phyloP scores from a whole-genome alignment of 2,329 filamentous ascomycete species.

The Cladophialophora psammophila region DNA sequence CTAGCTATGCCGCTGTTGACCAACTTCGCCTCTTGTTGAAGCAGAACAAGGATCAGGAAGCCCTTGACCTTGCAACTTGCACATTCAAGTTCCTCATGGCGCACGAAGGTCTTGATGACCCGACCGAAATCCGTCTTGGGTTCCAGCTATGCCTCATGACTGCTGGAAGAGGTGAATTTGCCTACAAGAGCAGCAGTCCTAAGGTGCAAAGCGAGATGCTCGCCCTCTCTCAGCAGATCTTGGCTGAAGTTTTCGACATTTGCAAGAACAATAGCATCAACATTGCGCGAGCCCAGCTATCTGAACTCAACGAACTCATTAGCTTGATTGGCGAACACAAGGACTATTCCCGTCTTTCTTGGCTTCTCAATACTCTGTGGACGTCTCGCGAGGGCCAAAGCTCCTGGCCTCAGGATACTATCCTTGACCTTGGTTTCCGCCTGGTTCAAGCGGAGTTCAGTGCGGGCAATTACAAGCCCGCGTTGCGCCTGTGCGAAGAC shows the following conservation, averaged over 20 bases:
- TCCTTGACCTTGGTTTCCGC: conserved; percentile 61
- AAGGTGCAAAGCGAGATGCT: conserved; percentile 45
- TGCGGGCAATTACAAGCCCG: conserved; percentile 53
- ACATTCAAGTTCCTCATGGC: conserved; percentile 35
- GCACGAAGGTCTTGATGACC: conserved; percentile 30
- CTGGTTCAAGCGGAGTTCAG: conserved; percentile 62
- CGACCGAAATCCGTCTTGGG: conserved; percentile 46
- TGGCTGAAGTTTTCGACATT: conserved; percentile 46
- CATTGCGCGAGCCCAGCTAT: conserved; percentile 47
- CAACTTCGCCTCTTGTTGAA: conserved; percentile 24
- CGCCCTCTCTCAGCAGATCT: conserved; percentile 45
- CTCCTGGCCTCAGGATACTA: conserved; percentile 54
- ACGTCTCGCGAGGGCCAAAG: conserved; percentile 55
- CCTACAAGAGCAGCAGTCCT: conserved; percentile 40
- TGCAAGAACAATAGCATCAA: conserved; percentile 45
- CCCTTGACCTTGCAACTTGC: conserved; percentile 34
- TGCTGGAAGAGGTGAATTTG: conserved; percentile 39
- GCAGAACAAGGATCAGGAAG: conserved; percentile 23
- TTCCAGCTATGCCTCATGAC: conserved; percentile 50
- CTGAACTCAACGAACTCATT: conserved; percentile 48
- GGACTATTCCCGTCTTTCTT: conserved; percentile 49
- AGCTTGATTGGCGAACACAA: conserved; percentile 49
- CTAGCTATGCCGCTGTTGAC: conserved; percentile 25
- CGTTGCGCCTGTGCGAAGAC: conserved; percentile 59
- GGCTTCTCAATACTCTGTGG: conserved; percentile 56